Conservation (phyloP, 176 grass and related monocot species). For the Oropetium thomaeum region DNA sequence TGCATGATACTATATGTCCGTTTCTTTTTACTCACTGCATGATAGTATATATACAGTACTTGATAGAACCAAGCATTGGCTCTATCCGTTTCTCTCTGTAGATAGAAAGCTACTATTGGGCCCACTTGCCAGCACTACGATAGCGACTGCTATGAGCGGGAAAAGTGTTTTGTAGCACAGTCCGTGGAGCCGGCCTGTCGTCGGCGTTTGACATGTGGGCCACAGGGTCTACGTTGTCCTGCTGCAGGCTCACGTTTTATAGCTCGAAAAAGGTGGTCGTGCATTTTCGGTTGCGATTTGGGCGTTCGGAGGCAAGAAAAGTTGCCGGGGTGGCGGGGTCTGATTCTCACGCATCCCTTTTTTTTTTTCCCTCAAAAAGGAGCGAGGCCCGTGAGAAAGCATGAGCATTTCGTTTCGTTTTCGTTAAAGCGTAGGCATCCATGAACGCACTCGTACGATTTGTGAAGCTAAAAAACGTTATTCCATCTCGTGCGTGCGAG, state of each 20-base stretch:
- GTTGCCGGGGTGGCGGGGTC: accelerated
- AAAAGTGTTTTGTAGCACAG: not conserved
- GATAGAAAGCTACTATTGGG: slow-evolving; percentile 20
- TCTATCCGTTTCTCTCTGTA: not conserved
- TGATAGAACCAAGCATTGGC: slow-evolving; percentile 16
- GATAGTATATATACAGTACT: too few relatives aligned
- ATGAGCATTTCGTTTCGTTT: not conserved
- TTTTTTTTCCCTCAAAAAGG: too few relatives aligned
- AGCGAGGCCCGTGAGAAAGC: not conserved
- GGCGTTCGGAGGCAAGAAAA: slow-evolving; percentile 20
- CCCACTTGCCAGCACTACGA: slow-evolving; percentile 36
- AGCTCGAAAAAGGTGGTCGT: not conserved
- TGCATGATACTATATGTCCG: too few relatives aligned
- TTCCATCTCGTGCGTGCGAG: too few relatives aligned
- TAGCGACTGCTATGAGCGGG: not conserved
- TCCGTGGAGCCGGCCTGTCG: slow-evolving; percentile 3
- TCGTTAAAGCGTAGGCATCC: not conserved
- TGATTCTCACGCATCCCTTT: slow-evolving; percentile 13
- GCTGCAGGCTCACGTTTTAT: slow-evolving; percentile 25
- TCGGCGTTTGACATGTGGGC: slow-evolving; percentile 24
- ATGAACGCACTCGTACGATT: not conserved
- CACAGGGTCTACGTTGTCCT: not conserved
- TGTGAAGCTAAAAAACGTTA: too few relatives aligned
- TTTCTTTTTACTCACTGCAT: too few relatives aligned
- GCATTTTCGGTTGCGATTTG: slow-evolving; percentile 9